Percentiles rank a stretch among this genome's conserved stretches.
phyloP scores from a whole-genome alignment of 2,329 filamentous ascomycete species.

The Beauveria varroae region DNA sequence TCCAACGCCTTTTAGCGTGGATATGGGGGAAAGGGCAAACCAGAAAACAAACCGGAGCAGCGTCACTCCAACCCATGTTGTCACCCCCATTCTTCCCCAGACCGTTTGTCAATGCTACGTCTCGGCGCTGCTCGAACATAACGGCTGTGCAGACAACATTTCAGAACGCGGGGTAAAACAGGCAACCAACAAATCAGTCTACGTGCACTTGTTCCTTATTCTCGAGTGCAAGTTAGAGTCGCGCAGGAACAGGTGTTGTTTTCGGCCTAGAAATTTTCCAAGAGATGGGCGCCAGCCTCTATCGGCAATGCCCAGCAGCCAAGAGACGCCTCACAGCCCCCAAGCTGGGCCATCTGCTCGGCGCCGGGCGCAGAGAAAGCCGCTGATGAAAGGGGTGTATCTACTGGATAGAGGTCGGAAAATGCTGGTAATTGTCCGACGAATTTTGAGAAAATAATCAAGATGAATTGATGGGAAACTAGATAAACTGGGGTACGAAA shows the following conservation, averaged over 20 bases:
- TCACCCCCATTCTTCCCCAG: not conserved
- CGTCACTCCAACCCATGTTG: not conserved
- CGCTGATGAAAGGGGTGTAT: too few species aligned
- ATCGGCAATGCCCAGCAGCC: slow-evolving; percentile 5
- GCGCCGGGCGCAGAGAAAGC: too few species aligned
- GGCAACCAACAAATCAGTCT: not conserved
- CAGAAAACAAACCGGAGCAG: slow-evolving; percentile 7
- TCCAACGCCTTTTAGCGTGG: not conserved
- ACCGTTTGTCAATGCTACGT: slow-evolving; percentile 1
- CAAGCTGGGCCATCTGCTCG: not conserved
- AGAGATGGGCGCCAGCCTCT: not conserved
- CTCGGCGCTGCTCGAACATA: not conserved
- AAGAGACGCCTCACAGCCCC: not conserved
- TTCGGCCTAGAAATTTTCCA: not conserved
- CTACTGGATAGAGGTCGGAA: too few species aligned
- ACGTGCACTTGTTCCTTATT: too few species aligned
- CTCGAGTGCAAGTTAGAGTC: too few species aligned
- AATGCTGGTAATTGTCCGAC: too few species aligned
- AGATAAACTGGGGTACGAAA: too few species aligned
- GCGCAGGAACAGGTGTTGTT: too few species aligned
- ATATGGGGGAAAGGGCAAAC: not conserved
- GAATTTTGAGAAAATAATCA: too few species aligned
- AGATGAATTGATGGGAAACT: too few species aligned
- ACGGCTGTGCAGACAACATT: not conserved
- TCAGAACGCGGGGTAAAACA: not conserved